Evolutionary conservation across 352 stramenopile genomes (phyloP).

Genomic region (Achlya hypogyna): DNA sequence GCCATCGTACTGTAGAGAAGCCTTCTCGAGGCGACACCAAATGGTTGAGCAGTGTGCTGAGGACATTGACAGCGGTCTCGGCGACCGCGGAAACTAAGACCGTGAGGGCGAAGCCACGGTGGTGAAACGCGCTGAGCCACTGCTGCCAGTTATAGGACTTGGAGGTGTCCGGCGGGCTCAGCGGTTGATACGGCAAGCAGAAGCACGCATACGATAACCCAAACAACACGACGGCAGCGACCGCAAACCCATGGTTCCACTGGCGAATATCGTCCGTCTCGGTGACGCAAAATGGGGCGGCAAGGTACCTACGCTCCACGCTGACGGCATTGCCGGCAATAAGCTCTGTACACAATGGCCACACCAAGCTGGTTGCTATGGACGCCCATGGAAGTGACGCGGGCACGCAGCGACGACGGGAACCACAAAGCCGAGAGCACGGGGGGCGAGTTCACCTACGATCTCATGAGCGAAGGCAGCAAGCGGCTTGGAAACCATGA

Average conservation of each 20-base stretch:
- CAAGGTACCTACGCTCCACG: constrained; percentile 1
- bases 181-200: not conserved
- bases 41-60: constrained; percentile 58
- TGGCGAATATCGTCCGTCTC: not conserved
- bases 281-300: not conserved
- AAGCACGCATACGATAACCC: not conserved
- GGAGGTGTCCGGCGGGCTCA: not conserved
- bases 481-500: constrained; percentile 55
- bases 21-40: constrained; percentile 40
- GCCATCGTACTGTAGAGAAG: constrained; percentile 34
- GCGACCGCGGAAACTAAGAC: constrained; percentile 52
- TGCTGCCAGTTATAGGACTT: constrained; percentile 53
- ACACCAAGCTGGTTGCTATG: constrained; percentile 67
- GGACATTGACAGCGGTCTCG: constrained; percentile 57
- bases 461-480: not conserved
- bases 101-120: constrained; percentile 53
- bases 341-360: constrained; percentile 35
- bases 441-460: constrained; percentile 48
- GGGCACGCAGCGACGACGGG: constrained; percentile 46
- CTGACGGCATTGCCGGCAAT: not conserved
- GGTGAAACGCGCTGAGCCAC: constrained; percentile 51
- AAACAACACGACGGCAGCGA: not conserved
- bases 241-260: not conserved
- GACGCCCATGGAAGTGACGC: constrained; percentile 56
- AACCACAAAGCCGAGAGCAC: constrained; percentile 71